These are phyloP conservation scores for Saccharum officinarum DNA, from an alignment of 176 grass and related monocot species.

Conservation along the genomic window DNA sequence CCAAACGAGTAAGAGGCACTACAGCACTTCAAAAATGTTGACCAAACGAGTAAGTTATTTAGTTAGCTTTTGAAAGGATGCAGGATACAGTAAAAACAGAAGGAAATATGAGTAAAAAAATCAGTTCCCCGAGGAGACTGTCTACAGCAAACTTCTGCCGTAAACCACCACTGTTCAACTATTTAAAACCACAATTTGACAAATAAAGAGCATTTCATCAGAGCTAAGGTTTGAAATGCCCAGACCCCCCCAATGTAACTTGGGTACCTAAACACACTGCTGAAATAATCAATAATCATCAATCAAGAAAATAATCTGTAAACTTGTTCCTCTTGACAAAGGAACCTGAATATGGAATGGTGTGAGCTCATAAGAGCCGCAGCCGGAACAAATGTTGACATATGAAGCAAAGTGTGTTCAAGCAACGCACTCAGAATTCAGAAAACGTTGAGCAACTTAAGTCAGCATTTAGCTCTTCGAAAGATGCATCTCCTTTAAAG, in stretches of 20 bases:
- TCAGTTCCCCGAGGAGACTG: not conserved
- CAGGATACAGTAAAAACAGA: no score
- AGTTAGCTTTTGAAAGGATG: no score
- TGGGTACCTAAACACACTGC: not conserved
- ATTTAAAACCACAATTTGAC: not conserved
- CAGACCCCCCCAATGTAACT: not conserved
- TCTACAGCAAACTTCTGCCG: not conserved
- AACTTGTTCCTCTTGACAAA: not conserved
- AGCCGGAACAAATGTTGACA: not conserved
- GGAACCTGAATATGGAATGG: not conserved
- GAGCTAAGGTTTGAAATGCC: not conserved
- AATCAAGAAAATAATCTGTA: not conserved
- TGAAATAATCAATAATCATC: not conserved
- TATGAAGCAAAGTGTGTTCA: not conserved
- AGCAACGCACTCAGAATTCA: not conserved
- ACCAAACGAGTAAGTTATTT: no score
- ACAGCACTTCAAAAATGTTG: not conserved
- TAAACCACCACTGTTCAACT: not conserved
- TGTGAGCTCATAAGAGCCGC: not conserved
- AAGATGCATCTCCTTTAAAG: not conserved
- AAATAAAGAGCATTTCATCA: not conserved
- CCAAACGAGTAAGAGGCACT: no score
- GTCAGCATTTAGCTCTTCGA: not conserved
- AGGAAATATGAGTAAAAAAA: no score
- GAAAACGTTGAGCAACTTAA: not conserved